Evolutionary conservation across 1,284 basidiomycete species (phyloP).

Genomic region (Melampsora americana): DNA sequence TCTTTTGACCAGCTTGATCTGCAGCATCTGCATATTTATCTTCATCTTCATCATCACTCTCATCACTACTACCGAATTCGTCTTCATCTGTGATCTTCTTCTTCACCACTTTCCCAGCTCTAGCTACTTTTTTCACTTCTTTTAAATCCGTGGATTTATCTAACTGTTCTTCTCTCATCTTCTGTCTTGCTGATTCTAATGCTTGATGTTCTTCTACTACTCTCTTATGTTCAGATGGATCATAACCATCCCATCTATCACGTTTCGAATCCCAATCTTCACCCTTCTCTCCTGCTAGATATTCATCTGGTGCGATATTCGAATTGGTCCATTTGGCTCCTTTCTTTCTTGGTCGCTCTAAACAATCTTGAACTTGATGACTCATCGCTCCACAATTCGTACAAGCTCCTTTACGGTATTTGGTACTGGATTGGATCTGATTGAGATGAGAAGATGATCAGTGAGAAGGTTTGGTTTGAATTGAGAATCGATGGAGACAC

Average conservation of each 20-base stretch:
- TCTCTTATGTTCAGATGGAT: conserved; percentile 75
- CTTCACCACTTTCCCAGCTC: conserved; percentile 62
- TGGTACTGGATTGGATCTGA: conserved; percentile 79
- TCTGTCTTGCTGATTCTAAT: conserved; percentile 82
- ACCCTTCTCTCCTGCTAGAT: conserved; percentile 63
- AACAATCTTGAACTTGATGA: conserved; percentile 84
- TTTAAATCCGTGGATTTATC: conserved; percentile 78
- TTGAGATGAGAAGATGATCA: background rate
- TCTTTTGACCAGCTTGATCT: conserved; percentile 93
- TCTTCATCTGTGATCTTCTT: conserved; percentile 66
- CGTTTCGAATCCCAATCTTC: conserved; percentile 87
- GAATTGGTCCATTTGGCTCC: conserved; percentile 90
- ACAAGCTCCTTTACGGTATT: conserved; percentile 95
- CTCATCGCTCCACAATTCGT: conserved; percentile 98
- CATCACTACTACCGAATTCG: conserved; percentile 90
- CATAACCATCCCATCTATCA: conserved; percentile 98
- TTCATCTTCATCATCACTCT: conserved; percentile 70
- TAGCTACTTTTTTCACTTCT: conserved; percentile 75
- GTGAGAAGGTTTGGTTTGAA: background rate
- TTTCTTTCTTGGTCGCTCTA: conserved; percentile 92
- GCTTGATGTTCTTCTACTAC: conserved; percentile 94
- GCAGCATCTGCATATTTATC: conserved; percentile 97
- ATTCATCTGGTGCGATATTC: conserved; percentile 85
- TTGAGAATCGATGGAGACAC: too few relatives aligned
- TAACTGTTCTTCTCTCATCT: conserved; percentile 89